Evolutionary conservation across 805 yeast genomes (phyloP).

Genomic region (Candida rishiriensis): DNA sequence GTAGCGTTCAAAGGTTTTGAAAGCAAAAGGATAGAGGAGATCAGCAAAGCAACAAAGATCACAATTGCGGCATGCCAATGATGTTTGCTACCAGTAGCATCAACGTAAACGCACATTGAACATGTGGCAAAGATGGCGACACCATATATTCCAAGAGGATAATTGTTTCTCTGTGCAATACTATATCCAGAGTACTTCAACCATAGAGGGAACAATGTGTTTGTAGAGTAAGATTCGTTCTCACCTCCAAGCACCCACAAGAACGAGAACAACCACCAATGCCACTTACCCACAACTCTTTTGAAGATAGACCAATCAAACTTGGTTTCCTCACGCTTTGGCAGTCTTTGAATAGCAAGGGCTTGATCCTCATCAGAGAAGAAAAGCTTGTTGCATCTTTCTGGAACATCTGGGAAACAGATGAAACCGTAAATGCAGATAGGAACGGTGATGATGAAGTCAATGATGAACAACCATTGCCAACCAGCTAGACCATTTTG

Average conservation of each 20-base stretch:
- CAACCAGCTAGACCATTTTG: conserved; percentile 51
- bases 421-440: conserved; percentile 54
- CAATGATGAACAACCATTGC: conserved; percentile 67
- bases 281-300: conserved; percentile 49
- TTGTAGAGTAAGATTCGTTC: not conserved
- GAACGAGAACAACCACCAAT: conserved; percentile 47
- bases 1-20: too few relatives aligned
- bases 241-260: conserved; percentile 32
- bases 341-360: conserved; percentile 29
- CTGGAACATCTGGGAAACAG: conserved; percentile 51
- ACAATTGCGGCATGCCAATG: too few relatives aligned
- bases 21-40: too few relatives aligned
- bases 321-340: conserved; percentile 19
- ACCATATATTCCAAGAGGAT: conserved; percentile 46
- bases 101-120: too few relatives aligned
- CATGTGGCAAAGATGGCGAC: not conserved
- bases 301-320: conserved; percentile 31
- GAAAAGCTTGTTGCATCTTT: not conserved
- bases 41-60: too few relatives aligned
- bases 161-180: conserved; percentile 41
- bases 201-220: conserved; percentile 41
- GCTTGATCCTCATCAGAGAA: conserved; percentile 12
- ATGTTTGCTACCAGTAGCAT: too few relatives aligned
- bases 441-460: conserved; percentile 52
- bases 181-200: conserved; percentile 37